A percentile compares a stretch with the other conserved stretches of the same genome.
Evolutionary conservation across 495 filamentous ascomycete genomes (phyloP).

Genomic region (Niebla homalea): DNA sequence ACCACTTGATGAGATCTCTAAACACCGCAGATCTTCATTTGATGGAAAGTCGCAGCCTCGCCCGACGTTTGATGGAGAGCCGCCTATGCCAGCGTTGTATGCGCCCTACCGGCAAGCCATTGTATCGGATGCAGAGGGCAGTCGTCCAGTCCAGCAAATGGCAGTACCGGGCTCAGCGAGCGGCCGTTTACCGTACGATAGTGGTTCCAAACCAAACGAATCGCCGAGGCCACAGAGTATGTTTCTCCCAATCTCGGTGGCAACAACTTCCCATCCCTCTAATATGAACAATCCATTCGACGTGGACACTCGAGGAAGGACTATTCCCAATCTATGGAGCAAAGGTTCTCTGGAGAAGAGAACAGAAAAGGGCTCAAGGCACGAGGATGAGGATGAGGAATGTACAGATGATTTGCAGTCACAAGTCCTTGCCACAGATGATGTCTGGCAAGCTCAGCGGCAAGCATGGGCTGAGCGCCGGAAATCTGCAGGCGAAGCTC

Average conservation of each 20-base stretch:
- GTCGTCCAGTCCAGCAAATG: conserved; percentile 4
- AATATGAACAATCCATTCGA: too few species aligned
- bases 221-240: too few species aligned
- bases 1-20: not conserved
- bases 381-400: not conserved
- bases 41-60: not conserved
- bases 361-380: not conserved
- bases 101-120: not conserved
- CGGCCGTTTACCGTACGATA: too few species aligned
- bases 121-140: conserved; percentile 22
- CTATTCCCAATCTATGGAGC: conserved; percentile 7
- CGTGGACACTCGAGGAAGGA: too few species aligned
- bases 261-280: too few species aligned
- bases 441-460: conserved; percentile 10
- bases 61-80: not conserved
- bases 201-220: too few species aligned
- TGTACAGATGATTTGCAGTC: not conserved
- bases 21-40: too few species aligned
- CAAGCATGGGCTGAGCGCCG: conserved; percentile 13
- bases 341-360: conserved; percentile 11
- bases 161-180: too few species aligned
- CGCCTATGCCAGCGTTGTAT: conserved; percentile 1
- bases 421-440: not conserved
- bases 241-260: too few species aligned
- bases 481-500: conserved; percentile 16